Base-by-base conservation (phyloP, 2,329 filamentous ascomycete genomes). In the Alternaria brassicicola region DNA sequence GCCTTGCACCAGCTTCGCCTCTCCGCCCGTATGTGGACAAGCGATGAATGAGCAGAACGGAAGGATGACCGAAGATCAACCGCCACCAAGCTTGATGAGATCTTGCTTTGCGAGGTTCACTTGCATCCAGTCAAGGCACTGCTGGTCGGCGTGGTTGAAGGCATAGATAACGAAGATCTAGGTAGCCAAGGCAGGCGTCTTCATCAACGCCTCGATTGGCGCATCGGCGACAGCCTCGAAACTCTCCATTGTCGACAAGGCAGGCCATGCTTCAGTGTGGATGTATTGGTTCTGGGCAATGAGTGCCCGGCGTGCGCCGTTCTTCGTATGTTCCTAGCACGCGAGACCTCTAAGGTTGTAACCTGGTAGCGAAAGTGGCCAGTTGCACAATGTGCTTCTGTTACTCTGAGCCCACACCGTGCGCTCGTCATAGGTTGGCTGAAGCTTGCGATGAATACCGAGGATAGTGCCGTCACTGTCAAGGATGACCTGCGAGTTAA, bases 171-270 rank as follows among this genome's bases (percentile, higher is more conserved):
- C 80, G 52, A 81, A 82, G 2, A 78, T 76, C 56, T 82, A 80
- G 13, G 75, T 79, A 1, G 79, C 81, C 23, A 82, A 57, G 2
- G 80, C 79, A 57, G 82, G 80, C 5, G 70, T 67, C 67, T 81
- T 82, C 79, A 81, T 82, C 33, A 82, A 61, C 5, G 77, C 79
- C 68, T 82, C 80, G 51, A 82, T 81, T 65, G 81, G 79, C n/a
- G 69, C 69, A 58, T 79, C 74, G 2, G 78, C 79, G 6, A 77
- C 74, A 0, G 59, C 65, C 55, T 81, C 78, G 41, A 81, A 80
- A 0, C 79, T 79, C 0, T 65, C 63, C 73, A 75, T 72, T 7
- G 69, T 73, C 0, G 70, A 71, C n/a, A 73, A 60, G 59, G 53
- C 82, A 69, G 54, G 77, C 72, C 75, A 83, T 66, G 55, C 70